These are phyloP conservation scores for Nemophila menziesii DNA, from an alignment of 257 asterid genomes.

Conservation along the genomic window DNA sequence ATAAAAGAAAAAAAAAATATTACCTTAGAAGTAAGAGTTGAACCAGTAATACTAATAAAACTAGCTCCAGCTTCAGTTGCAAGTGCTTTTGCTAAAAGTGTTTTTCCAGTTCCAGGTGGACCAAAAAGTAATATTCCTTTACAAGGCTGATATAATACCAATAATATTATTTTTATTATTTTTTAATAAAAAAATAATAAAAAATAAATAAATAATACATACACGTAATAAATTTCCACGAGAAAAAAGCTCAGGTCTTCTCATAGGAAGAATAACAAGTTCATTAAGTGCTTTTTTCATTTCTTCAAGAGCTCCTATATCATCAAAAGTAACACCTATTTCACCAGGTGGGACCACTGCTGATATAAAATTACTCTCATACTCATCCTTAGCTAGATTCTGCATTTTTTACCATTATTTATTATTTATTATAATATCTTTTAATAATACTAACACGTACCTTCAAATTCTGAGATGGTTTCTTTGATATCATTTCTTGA, in stretches of 20 bases:
- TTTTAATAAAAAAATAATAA: neutral
- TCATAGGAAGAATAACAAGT: constrained; percentile 96
- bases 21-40: constrained; percentile 96
- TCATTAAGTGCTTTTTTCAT: constrained; percentile 84
- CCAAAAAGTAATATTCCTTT: constrained; percentile 96
- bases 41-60: constrained; percentile 93
- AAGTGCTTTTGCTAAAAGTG: constrained; percentile 95
- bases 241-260: constrained; percentile 93
- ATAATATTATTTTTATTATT: constrained; percentile 2
- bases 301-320: constrained; percentile 97
- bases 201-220: constrained; percentile 14
- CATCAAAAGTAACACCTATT: constrained; percentile 90
- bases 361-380: constrained; percentile 86
- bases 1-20: neutral
- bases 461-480: constrained; percentile 81
- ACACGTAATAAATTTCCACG: constrained; percentile 93
- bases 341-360: constrained; percentile 97
- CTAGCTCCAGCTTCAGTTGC: constrained; percentile 99
- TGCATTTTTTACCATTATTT: constrained; percentile 20
- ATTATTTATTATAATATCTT: constrained; percentile 3
- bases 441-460: constrained; percentile 38
- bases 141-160: constrained; percentile 62
- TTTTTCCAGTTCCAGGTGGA: constrained; percentile 99
- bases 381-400: constrained; percentile 96
- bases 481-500: constrained; percentile 60